Conservation (phyloP, 192 early-diverging fungal genomes). For the Coemansia sp. region DNA sequence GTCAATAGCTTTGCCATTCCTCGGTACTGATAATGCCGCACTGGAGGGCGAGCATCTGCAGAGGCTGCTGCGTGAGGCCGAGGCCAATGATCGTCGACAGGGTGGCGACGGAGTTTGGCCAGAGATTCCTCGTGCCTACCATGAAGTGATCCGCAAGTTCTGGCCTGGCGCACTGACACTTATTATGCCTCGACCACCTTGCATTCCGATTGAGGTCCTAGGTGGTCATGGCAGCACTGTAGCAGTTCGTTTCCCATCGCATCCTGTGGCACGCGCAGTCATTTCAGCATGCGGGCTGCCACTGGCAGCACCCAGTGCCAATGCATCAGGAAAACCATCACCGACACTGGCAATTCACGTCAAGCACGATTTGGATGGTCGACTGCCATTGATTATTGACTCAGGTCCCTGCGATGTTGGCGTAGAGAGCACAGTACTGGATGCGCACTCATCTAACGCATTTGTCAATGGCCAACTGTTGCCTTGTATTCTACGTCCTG, state of each 20-base stretch:
- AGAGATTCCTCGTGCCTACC: slow-evolving; percentile 71
- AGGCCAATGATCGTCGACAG: slow-evolving; percentile 13
- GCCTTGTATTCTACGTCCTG: slow-evolving; percentile 87
- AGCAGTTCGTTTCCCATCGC: slow-evolving; percentile 87
- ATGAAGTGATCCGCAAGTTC: slow-evolving; percentile 59
- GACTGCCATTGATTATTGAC: slow-evolving; percentile 87
- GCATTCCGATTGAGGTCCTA: slow-evolving; percentile 72
- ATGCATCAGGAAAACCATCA: slow-evolving; percentile 91
- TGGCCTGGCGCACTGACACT: slow-evolving; percentile 98
- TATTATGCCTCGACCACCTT: slow-evolving; percentile 69
- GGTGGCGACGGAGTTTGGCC: slow-evolving; percentile 50
- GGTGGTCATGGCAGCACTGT: slow-evolving; percentile 80
- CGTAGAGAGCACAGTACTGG: slow-evolving; percentile 92
- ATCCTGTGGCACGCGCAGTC: slow-evolving; percentile 86
- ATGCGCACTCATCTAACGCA: slow-evolving; percentile 54
- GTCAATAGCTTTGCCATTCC: slow-evolving; percentile 20
- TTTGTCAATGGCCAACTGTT: slow-evolving; percentile 17
- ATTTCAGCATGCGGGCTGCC: slow-evolving; percentile 84
- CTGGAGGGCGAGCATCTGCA: slow-evolving; percentile 26
- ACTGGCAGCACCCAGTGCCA: slow-evolving; percentile 97
- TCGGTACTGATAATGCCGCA: slow-evolving; percentile 49
- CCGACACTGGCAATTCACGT: slow-evolving; percentile 93
- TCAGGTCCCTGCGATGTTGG: slow-evolving; percentile 86
- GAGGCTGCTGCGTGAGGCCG: slow-evolving; percentile 10
- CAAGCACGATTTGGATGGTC: slow-evolving; percentile 69